Base-by-base conservation (phyloP, 140 eudicot species). In the Stevia rebaudiana region DNA sequence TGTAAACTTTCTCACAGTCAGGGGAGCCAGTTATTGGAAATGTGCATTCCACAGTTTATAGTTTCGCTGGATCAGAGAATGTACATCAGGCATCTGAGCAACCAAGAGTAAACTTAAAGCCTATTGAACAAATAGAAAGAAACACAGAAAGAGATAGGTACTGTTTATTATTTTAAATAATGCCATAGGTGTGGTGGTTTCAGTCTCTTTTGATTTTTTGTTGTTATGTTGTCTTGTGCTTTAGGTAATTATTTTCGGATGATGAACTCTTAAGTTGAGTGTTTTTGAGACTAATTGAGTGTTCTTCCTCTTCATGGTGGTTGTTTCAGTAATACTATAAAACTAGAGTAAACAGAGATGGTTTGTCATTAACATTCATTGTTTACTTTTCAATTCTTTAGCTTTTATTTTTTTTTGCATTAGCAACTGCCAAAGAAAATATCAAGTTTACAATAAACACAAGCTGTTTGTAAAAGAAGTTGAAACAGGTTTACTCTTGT, bases 31-130 rank as follows among this genome's bases (percentile, higher is more conserved):
- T 51, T 46, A 73, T 36, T 36, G 77, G 79, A 22, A 63, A 59
- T 69, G 77, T 40, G 56, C 60, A 39, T 44, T 57, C 69, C 1
- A 7, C 28, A 3, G 44, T 35, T 48, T 65, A 52, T 68, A 22
- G 61, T 17, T 55, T 50, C 41, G 65, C 69, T 71, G 86, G 77
- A 16, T 7, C 62, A 31, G 81, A 84, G 49, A 69, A 42, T 54
- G 81, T 61, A 3, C 70, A 74, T 61, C 84, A 52, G 59, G 80
- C 61, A 17, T 50, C 50, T 31, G 96, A 83, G 79, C 92, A 90
- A 36, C 95, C 90, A 50, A 88, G 84, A 73, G 64, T 83, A 77
- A 85, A 74, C 65, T 73, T 92, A 39, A 95, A 88, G 79, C 78
- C 89, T 40, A 17, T 65, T 75, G 89, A 81, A 59, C 88, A 65